phyloP scores from a whole-genome alignment of 2,329 filamentous ascomycete species.

The Nigrograna mackinnonii region DNA sequence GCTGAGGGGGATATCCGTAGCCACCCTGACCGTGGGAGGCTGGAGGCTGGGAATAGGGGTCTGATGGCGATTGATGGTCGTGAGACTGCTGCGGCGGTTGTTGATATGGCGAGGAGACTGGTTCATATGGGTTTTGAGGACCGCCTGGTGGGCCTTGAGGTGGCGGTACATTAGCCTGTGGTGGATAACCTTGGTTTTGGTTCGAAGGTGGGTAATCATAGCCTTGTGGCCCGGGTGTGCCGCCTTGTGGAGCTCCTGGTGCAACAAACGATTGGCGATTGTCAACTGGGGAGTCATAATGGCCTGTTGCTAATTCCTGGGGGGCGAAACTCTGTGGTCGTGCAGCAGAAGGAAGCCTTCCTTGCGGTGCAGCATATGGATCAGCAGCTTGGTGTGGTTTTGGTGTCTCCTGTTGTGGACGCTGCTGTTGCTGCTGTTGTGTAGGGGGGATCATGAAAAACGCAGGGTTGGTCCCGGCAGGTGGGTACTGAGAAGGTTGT shows the following conservation, averaged over 20 bases:
- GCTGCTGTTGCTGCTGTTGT: conserved; percentile 29
- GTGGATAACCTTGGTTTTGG: conserved; percentile 23
- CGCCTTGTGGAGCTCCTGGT: conserved; percentile 23
- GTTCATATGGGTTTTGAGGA: conserved; percentile 30
- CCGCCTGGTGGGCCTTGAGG: conserved; percentile 17
- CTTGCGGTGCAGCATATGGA: conserved; percentile 43
- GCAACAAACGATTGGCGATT: conserved; percentile 44
- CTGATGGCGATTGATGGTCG: conserved; percentile 28
- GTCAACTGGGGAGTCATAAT: conserved; percentile 52
- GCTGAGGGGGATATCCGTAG: conserved; percentile 35
- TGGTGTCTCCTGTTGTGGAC: conserved; percentile 32
- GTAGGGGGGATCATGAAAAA: conserved; percentile 43
- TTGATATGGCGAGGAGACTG: conserved; percentile 28
- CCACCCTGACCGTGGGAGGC: conserved; percentile 13
- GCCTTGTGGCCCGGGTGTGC: conserved; percentile 28
- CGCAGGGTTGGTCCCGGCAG: conserved; percentile 35
- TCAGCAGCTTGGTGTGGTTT: conserved; percentile 33
- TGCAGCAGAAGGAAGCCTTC: conserved; percentile 30
- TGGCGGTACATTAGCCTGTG: conserved; percentile 15
- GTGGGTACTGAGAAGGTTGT: conserved; percentile 42
- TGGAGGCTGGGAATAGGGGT: conserved; percentile 31
- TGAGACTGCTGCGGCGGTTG: conserved; percentile 16
- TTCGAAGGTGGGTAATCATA: conserved; percentile 26
- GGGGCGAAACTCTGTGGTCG: conserved; percentile 45
- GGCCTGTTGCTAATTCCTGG: conserved; percentile 51